phyloP scores from a whole-genome alignment of 768 basidiomycete genomes.

The Phanerochaete carnosa region DNA sequence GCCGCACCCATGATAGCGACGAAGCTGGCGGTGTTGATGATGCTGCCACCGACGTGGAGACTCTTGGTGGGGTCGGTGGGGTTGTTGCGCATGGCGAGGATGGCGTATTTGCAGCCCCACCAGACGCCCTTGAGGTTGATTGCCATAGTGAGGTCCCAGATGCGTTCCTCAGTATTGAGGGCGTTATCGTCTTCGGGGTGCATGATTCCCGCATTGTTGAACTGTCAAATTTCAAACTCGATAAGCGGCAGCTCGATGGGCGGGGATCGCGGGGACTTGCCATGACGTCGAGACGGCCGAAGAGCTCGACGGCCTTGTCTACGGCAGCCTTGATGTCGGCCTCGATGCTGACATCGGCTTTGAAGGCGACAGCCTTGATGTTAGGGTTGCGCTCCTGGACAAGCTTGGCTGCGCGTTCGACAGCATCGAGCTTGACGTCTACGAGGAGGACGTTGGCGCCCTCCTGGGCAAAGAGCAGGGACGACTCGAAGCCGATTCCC shows the following conservation, averaged over 20 bases:
- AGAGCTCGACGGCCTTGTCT: constrained; percentile 72
- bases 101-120: constrained; percentile 99
- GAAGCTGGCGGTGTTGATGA: constrained; percentile 98
- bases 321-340: constrained; percentile 80
- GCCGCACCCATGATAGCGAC: constrained; percentile 95
- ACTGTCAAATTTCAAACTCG: constrained; percentile 45
- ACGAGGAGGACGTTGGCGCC: constrained; percentile 88
- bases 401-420: constrained; percentile 58
- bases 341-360: constrained; percentile 89
- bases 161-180: constrained; percentile 91
- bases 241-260: not conserved
- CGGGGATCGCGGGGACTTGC: constrained; percentile 37
- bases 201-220: constrained; percentile 99
- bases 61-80: constrained; percentile 78
- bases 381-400: constrained; percentile 68
- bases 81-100: constrained; percentile 94
- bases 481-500: constrained; percentile 94
- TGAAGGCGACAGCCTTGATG: constrained; percentile 64
- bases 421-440: constrained; percentile 81
- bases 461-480: constrained; percentile 92
- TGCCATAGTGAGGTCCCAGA: constrained; percentile 93
- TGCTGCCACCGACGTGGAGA: constrained; percentile 79
- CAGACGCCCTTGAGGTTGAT: constrained; percentile 99
- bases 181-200: constrained; percentile 94
- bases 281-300: constrained; percentile 95